A percentile compares a stretch with the other conserved stretches of the same genome.
These are phyloP conservation scores for Mrakia gelida DNA, from an alignment of 768 basidiomycete genomes.

Conservation along the genomic window DNA sequence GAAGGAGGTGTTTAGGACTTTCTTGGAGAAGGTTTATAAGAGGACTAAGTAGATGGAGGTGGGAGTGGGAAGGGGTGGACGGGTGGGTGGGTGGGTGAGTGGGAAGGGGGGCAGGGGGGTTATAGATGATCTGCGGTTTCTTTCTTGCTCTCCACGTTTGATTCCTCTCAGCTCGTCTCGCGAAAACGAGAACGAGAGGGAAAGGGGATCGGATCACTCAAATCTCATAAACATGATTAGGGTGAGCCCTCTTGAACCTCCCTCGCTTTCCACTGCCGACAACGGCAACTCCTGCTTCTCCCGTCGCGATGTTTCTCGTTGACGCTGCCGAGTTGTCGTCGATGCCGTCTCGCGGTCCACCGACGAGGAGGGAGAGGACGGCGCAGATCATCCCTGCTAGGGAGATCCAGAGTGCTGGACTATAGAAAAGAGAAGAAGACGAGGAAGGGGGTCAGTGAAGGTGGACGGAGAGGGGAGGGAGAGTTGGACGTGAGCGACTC, in stretches of 20 bases:
- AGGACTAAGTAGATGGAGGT: constrained; percentile 50
- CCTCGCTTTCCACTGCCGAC: not conserved
- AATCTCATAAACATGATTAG: not conserved
- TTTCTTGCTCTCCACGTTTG: no score
- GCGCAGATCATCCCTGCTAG: not conserved
- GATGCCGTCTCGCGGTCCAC: not conserved
- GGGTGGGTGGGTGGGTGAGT: no score
- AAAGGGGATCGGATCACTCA: no score
- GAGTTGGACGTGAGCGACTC: not conserved
- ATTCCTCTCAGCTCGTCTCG: no score
- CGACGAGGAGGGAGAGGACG: not conserved
- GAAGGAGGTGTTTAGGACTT: constrained; percentile 71
- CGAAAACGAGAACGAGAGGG: no score
- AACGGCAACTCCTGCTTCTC: not conserved
- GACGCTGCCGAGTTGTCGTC: not conserved
- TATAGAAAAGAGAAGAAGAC: not conserved
- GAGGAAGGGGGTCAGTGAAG: not conserved
- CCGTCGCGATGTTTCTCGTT: not conserved
- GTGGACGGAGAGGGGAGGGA: not conserved
- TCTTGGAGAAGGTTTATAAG: constrained; percentile 81
- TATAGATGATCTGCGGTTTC: no score
- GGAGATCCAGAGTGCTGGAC: not conserved
- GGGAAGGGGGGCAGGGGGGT: not conserved
- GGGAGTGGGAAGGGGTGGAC: not conserved
- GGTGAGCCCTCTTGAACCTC: constrained; percentile 4